Evolutionary conservation across 352 stramenopile species (phyloP), one percentile per base, ranked within the genome.

Genomic region (Phytopythium cucurbitacearum): DNA sequence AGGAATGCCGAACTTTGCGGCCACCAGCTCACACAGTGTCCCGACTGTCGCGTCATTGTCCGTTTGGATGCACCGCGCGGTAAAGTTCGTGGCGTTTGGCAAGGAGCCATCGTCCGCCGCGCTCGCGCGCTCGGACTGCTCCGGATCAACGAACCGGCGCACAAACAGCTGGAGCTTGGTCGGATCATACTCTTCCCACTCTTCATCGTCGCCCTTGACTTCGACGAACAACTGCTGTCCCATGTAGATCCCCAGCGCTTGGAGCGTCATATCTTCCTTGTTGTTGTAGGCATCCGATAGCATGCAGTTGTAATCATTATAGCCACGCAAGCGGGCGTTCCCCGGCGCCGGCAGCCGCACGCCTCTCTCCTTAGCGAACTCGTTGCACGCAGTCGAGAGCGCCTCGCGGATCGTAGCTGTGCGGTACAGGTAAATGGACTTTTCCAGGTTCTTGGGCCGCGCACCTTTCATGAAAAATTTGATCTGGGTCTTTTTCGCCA

Each of bases 381-480:
- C 73, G 40, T 82, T 70, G 21, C 68, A 71, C 3, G 69, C 78
- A 6, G 61, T 50, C 11, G 59, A 52, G 3, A 86, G 57, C 5
- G 75, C 76, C 43, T 90, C 74, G 6, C 59, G 57, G 37, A 93
- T 68, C 5, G 83, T 87, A 13, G 70, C 70, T 4, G 78, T 87
- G 59, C 86, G 87, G 76, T 91, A 93, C 7, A 93, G 49, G 45
- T 90, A 59, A 38, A 93, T 70, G 28, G 64, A 58, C 51, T 89
- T 89, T 48, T 90, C 76, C 16, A 89, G 51, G 45, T 75, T 87
- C 62, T 87, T 86, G 8, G 62, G 69, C 39, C 70, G 72, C 35
- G 53, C 71, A n/a, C 73, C 79, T 40, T 89, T 88, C 75, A 89
- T 82, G 59, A 81, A 91, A 50, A 93, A 85, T 46, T 89, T 87